Conservation (phyloP, 2,329 filamentous ascomycete genomes). For the Atkinsonella hypoxylon region DNA sequence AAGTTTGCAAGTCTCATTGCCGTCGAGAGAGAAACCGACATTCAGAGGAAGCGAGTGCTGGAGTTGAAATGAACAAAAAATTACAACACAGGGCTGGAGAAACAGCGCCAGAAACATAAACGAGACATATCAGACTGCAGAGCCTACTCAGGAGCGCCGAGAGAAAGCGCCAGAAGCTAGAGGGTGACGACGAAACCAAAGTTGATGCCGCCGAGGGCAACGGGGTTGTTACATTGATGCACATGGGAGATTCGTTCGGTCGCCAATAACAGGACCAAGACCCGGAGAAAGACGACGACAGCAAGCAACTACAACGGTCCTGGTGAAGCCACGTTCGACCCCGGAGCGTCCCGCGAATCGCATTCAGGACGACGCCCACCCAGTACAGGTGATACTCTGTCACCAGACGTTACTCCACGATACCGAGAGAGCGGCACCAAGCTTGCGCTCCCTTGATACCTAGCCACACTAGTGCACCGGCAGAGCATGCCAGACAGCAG, state of each 20-base stretch:
- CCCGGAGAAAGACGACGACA: no score
- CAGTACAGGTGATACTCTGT: constrained; percentile 13
- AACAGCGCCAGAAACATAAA: constrained; percentile 22
- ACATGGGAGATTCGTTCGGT: background rate
- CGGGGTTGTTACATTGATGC: background rate
- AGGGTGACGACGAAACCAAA: constrained; percentile 8
- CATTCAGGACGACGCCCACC: constrained; percentile 12
- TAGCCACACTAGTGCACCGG: constrained; percentile 24
- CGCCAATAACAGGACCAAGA: background rate
- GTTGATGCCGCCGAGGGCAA: constrained; percentile 3
- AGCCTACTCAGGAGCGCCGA: constrained; percentile 24
- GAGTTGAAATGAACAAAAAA: constrained; percentile 27
- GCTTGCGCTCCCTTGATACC: constrained; percentile 27
- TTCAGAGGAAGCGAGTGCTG: constrained; percentile 20
- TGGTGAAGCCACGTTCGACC: background rate
- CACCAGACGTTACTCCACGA: constrained; percentile 18
- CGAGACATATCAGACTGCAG: constrained; percentile 22
- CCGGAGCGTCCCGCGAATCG: background rate
- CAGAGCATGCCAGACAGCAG: constrained; percentile 29
- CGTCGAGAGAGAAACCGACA: constrained; percentile 21
- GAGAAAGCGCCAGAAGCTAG: constrained; percentile 17
- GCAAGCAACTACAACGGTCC: background rate
- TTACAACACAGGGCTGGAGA: constrained; percentile 26
- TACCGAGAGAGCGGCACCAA: constrained; percentile 26
- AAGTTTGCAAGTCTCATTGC: constrained; percentile 17